Evolutionary conservation across 106 monocot genomes (phyloP), one percentile per base, ranked within the genome.

Genomic region (Apostasia shenzhenica): DNA sequence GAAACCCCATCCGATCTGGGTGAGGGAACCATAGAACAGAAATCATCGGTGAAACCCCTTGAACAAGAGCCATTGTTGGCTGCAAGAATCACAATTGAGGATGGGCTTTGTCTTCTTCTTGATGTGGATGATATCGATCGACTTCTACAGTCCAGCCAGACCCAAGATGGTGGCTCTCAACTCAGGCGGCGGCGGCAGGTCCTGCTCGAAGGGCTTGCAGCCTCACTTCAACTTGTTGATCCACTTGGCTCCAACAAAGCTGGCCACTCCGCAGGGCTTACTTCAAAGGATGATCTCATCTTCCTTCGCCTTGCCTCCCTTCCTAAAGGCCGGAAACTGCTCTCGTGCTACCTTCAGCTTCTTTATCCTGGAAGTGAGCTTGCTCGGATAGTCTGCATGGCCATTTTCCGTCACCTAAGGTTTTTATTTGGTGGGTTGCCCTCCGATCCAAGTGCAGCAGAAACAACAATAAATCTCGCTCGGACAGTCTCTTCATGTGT

Each of bases 101-200:
- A 97, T 76, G 82, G 92, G 14, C 70, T 92, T 45, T 82, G 82
- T 44, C 76, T 92, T 75, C 82, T 97, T 8, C 89, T 97, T 41
- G 92, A 97, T 55, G 79, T 97, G 14, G 97, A 97, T 82, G 97
- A 97, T 63, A 92, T 92, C 45, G 92, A 97, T 69, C 75, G 89
- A 47, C 50, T 97, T 47, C 72, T 97, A 52, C 77, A 78, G 56
- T 81, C 61, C 55, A 80, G 74, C 74, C 85, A 79, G 40, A 70
- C 77, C 55, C 86, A 92, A 54, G 89, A 89, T 77, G 81, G 72
- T 67, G 82, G 80, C 1, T 74, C 79, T 54, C 92, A 92, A 47
- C 81, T 97, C 6, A 89, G 74, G 72, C 75, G 81, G 64, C 59
- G 81, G 56, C 73, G 85, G 1, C 89, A 86, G 68, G 69, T 87